Percentiles rank a stretch among this genome's conserved stretches.
These are phyloP conservation scores for Vitis hybrid DNA, from an alignment of 177 flowering plant species.

Conservation along the genomic window DNA sequence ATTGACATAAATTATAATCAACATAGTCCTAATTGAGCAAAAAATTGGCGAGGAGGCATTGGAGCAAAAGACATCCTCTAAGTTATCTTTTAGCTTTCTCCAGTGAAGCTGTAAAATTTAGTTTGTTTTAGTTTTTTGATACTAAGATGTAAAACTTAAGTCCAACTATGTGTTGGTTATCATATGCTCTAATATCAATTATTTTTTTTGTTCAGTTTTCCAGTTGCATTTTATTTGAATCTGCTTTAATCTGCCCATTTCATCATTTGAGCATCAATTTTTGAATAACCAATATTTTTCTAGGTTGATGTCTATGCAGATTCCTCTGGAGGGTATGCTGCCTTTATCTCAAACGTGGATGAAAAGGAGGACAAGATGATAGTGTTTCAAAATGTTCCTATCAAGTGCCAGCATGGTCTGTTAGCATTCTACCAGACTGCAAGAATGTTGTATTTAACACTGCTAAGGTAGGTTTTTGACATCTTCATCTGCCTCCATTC, in stretches of 20 bases:
- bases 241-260: neutral
- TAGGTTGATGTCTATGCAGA: slow-evolving; percentile 80
- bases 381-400: slow-evolving; percentile 67
- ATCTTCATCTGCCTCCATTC: neutral
- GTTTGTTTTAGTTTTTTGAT: neutral
- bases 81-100: neutral
- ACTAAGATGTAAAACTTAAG: too few species aligned
- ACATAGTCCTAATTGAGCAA: too few species aligned
- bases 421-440: too few species aligned
- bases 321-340: slow-evolving; percentile 75
- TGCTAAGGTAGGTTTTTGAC: neutral
- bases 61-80: too few species aligned
- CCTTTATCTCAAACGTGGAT: slow-evolving; percentile 81
- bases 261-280: neutral
- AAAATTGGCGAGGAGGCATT: too few species aligned
- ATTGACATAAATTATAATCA: too few species aligned
- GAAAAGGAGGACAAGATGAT: slow-evolving; percentile 64
- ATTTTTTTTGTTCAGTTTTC: too few species aligned
- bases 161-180: too few species aligned
- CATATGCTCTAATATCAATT: too few species aligned
- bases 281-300: slow-evolving; percentile 17
- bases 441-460: too few species aligned
- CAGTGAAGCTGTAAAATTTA: neutral
- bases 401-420: slow-evolving; percentile 25
- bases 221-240: too few species aligned